A percentile compares a stretch with the other conserved stretches of the same genome.
phyloP scores from a whole-genome alignment of 1,284 basidiomycete genomes.

The Flammula alnicola region DNA sequence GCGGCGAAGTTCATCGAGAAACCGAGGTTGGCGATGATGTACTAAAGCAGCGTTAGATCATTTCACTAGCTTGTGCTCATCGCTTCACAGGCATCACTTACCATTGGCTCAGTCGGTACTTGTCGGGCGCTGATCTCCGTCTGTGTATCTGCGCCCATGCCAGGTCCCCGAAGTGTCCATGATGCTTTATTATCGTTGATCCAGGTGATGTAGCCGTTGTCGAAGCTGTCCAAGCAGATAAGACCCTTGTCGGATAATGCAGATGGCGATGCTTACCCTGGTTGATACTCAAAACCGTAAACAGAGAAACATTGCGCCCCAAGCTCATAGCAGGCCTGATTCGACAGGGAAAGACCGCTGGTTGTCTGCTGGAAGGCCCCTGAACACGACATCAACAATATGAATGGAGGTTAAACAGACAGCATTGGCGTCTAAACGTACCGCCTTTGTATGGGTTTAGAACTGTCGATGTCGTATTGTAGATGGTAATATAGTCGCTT shows the following conservation, averaged over 20 bases:
- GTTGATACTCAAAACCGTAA: slow-evolving; percentile 57
- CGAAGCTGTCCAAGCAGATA: slow-evolving; percentile 44
- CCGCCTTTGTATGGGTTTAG: slow-evolving; percentile 55
- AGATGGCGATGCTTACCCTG: slow-evolving; percentile 34
- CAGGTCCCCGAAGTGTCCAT: slow-evolving; percentile 76
- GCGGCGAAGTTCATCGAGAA: slow-evolving; percentile 65
- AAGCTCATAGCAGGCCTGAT: slow-evolving; percentile 58
- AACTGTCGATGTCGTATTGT: slow-evolving; percentile 39
- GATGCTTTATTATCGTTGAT: slow-evolving; percentile 65
- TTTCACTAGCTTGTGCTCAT: no score
- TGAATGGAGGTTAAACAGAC: no score
- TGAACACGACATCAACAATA: slow-evolving; percentile 22
- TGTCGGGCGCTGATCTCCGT: slow-evolving; percentile 73
- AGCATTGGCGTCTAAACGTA: no score
- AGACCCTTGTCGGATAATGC: neutral
- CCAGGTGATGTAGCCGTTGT: slow-evolving; percentile 80
- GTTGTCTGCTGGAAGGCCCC: slow-evolving; percentile 57
- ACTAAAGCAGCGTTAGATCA: no score
- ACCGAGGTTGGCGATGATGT: slow-evolving; percentile 76
- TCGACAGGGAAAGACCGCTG: slow-evolving; percentile 48
- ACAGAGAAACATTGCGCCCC: slow-evolving; percentile 46
- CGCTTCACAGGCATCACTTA: no score
- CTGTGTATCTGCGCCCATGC: slow-evolving; percentile 64
- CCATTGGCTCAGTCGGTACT: slow-evolving; percentile 86
- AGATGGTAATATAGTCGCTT: slow-evolving; percentile 46